Base-by-base conservation (phyloP, 2,329 filamentous ascomycete genomes). In the Venturia nashicola region DNA sequence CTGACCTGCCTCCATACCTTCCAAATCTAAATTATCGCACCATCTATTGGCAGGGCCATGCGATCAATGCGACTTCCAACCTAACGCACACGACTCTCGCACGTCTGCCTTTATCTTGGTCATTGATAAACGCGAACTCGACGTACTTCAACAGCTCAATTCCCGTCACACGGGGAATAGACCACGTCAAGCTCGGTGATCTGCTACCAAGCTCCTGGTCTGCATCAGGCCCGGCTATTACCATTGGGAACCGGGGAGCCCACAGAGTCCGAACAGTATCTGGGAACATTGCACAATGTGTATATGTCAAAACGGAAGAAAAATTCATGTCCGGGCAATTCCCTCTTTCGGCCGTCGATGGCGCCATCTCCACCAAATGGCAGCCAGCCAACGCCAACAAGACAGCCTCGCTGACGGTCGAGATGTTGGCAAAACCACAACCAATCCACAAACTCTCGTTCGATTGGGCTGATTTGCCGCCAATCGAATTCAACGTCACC, bases 1-100 rank as follows among this genome's bases (percentile, higher is more conserved):
- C 87, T 0, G 82, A 82, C 12, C 75, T 89, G 0, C 86, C 86
- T 39, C 83, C 84, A 20, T 86, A 89, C 67, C 84, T 89, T 64
- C 77, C 82, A 1, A 73, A 84, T 57, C 69, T 88, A 40, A 77
- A 76, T 60, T 85, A 86, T 69, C 82, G 86, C 7, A 86, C 80
- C 0, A 83, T 88, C 71, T 86, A 87, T 75, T 88, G 83, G 79
- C 83, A 82, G 67, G 86, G 86, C 20, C 84, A 83, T 73, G 84
- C 84, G 3, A 80, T 89, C 67, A 79, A 80, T 11, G 84, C 84
- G 0, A 76, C 73, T 42, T 83, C 85, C 2, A 88, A 88, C 69
- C 76, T 78, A 51, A 87, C 85, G 0, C 84, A 89, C 68, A 89
- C 87, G 0, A 84, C 78, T 1, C 73, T 89, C 44, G 79, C 77